Evolutionary conservation across 495 filamentous ascomycete species (phyloP).

Genomic region (Podospora pseudocomata): DNA sequence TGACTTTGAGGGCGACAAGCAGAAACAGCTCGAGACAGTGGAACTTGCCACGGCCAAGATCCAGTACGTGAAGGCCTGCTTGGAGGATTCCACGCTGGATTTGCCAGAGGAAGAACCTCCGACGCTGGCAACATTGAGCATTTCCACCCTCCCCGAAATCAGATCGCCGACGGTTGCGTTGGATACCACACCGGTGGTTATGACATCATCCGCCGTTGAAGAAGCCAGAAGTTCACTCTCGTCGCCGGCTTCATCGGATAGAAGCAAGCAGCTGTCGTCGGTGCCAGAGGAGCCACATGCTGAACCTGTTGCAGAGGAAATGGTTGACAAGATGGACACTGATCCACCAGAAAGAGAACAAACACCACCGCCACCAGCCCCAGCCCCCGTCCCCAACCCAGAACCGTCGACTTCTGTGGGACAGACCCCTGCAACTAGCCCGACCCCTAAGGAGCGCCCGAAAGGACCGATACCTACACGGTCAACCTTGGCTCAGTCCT

Average conservation of each 20-base stretch:
- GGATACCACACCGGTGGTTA: slow-evolving; percentile 33
- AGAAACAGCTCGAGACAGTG: slow-evolving; percentile 44
- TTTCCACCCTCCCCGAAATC: slow-evolving; percentile 24
- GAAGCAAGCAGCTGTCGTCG: slow-evolving; percentile 1
- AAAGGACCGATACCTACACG: slow-evolving; percentile 51
- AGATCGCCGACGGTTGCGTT: slow-evolving; percentile 31
- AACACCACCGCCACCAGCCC: background rate
- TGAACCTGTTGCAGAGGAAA: background rate
- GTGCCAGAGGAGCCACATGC: slow-evolving; percentile 9
- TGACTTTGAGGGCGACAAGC: slow-evolving; percentile 36
- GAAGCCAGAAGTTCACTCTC: slow-evolving; percentile 28
- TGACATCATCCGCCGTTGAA: slow-evolving; percentile 31
- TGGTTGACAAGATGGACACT: slow-evolving; percentile 31
- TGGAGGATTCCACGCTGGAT: slow-evolving; percentile 61
- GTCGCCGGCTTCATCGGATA: slow-evolving; percentile 15
- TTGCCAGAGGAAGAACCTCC: slow-evolving; percentile 47
- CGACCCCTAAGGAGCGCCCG: slow-evolving; percentile 16
- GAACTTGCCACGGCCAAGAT: slow-evolving; percentile 67
- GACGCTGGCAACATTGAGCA: slow-evolving; percentile 21
- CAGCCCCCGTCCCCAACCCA: slow-evolving; percentile 15
- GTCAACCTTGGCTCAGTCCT: slow-evolving; percentile 73
- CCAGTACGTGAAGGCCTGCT: slow-evolving; percentile 72
- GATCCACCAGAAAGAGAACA: slow-evolving; percentile 22
- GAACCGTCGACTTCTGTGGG: slow-evolving; percentile 3
- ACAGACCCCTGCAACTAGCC: slow-evolving; percentile 9